Base-by-base conservation (phyloP, 306 rosid genomes). In the Comarum palustre region DNA sequence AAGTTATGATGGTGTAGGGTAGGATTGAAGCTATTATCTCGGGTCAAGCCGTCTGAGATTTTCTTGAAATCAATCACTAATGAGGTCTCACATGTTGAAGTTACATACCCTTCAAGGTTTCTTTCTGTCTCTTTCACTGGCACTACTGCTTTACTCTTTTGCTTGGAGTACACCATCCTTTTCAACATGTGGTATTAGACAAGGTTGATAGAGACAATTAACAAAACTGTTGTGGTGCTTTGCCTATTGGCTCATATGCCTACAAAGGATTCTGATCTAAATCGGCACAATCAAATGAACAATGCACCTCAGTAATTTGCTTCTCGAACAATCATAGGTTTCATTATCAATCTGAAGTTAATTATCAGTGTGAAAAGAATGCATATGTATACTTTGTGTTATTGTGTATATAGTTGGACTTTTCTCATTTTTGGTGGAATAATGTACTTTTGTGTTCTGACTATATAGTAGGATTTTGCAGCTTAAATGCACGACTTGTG, bases 31-130 rank as follows among this genome's bases (percentile, higher is more conserved):
- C 93, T 91, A 38, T 77, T 94, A 82, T 84, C 99, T 19, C 86
- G 87, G 66, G 97, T 94, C 62, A 85, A 86, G 78, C 99, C 99
- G 3, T 87, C 96, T 4, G 99, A 94, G 95, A 88, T 91, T 15
- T 87, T 94, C 73, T 82, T 94, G 81, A 88, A 86, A 72, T 88
- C 99, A 4, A 88, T 94, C 41, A 72, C 97, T 2, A 91, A 87
- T 71, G 99, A 91, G 36, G 78, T 85, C 74, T 86, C 93, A n/a
- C 63, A 82, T 41, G 85, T 94, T 75, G 92, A 94, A 83, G 73
- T 91, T 66, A 70, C 88, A 75, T 94, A 91, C 87, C 99, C 97
- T 9, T 79, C 91, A 27, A 91, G 97, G 99, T 94, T 78, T 77
- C 79, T 58, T 34, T 20, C 66, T 41, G 75, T 77, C 80, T 69